Evolutionary conservation across 2,329 filamentous ascomycete species (phyloP).

Genomic region (Sphaerostilbella broomeana): DNA sequence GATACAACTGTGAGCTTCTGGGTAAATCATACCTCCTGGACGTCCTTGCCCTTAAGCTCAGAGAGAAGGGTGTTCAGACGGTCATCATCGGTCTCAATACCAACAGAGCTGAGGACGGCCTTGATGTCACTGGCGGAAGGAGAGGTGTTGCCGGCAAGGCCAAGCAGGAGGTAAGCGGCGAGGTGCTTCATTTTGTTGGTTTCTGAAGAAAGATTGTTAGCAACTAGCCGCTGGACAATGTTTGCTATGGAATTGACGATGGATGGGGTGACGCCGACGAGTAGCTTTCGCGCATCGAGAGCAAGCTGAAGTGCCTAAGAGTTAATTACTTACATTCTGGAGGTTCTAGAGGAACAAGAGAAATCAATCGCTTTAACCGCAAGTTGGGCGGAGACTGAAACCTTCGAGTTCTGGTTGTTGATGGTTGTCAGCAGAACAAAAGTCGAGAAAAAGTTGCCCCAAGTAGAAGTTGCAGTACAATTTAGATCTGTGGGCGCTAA

Average conservation of each 20-base stretch:
- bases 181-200: constrained; percentile 94
- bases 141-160: constrained; percentile 83
- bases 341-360: constrained; percentile 62
- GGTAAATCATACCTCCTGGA: constrained; percentile 74
- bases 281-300: not conserved
- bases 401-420: constrained; percentile 72
- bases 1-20: not conserved
- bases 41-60: constrained; percentile 87
- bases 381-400: constrained; percentile 95
- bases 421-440: constrained; percentile 17
- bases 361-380: constrained; percentile 99
- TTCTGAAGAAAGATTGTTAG: constrained; percentile 6
- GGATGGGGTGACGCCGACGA: not conserved
- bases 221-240: not conserved
- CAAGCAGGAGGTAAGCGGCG: constrained; percentile 96
- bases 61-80: constrained; percentile 80
- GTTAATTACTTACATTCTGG: constrained; percentile 6
- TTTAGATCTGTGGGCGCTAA: constrained; percentile 31
- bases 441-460: constrained; percentile 23
- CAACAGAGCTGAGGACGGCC: constrained; percentile 83
- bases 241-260: too few species aligned
- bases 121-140: constrained; percentile 85
- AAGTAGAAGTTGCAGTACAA: constrained; percentile 19
- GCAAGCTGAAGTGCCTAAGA: not conserved
- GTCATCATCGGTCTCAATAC: constrained; percentile 85